Evolutionary conservation across 768 basidiomycete genomes (phyloP), one percentile per base, ranked within the genome.

Genomic region (Boletus pseudo-olivaceus): DNA sequence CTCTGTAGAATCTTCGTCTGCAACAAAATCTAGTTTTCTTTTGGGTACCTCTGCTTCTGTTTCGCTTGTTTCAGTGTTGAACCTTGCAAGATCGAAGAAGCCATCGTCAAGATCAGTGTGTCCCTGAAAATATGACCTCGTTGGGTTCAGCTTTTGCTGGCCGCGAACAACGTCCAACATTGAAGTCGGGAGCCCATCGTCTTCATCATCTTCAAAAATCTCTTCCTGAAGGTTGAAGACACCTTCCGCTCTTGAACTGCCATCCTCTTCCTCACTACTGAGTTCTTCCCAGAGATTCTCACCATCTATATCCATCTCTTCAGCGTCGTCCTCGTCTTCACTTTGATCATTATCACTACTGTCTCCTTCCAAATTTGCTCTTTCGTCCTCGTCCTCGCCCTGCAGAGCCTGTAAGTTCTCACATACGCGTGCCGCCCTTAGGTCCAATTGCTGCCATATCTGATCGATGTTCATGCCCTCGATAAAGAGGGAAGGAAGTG

Each of bases 401-500:
- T 84, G 83, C 19, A 93, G 73, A 35, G 84, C 78, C 45, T 88
- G 80, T 39, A 96, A 72, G 47, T 88, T 79, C 39, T 81, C 79
- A 56, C 87, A 88, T 23, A 98, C 74, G 42, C 78, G 80, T 56
- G 83, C 80, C 15, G 85, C 76, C 41, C 91, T 77, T 50, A 99
- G 75, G 65, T 98, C 96, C 51, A 98, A 70, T 73, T 99, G 96
- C 38, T 86, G 87, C 96, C 96, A 99, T 27, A 98, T 76, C 68
- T 96, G 94, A 53, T 91, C 90, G 23, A 82, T 79, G 60, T 85
- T 87, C 82, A 97, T 86, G 17, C 80, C 86, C 20, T 92, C 83
- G 12, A 85, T 75, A 55, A 84, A 89, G 19, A 99, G 79, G 34
- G 81, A 81, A 7, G 82, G 75, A 3, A 98, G 70, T 7, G 94